phyloP scores from a whole-genome alignment of 225 moss, liverwort and hornwort species.

The Pseudisothecium myosuroides region DNA sequence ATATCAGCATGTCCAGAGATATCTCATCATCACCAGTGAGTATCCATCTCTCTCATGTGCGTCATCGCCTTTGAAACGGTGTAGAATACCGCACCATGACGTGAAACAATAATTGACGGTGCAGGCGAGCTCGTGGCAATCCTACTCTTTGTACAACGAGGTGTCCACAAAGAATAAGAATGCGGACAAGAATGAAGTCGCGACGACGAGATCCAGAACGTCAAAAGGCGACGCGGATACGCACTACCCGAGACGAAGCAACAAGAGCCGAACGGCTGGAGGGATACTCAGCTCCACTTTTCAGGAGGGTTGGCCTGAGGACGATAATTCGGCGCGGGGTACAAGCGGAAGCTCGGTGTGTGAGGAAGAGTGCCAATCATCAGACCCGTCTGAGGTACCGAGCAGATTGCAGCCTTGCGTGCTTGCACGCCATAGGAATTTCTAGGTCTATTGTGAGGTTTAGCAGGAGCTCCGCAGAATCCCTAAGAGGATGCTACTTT shows the following conservation, averaged over 20 bases:
- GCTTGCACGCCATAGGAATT: neutral
- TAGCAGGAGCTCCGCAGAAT: neutral
- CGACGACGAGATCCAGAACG: neutral
- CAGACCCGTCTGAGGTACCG: constrained; percentile 14
- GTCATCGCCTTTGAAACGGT: neutral
- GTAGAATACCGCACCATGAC: neutral
- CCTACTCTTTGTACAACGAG: neutral
- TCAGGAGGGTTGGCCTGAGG: neutral
- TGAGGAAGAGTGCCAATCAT: constrained; percentile 1
- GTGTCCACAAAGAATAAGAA: neutral
- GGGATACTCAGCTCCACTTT: neutral
- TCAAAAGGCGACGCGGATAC: neutral
- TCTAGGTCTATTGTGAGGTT: neutral
- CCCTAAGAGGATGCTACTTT: constrained; percentile 25
- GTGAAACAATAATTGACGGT: neutral
- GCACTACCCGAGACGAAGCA: neutral
- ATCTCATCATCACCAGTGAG: constrained; percentile 29
- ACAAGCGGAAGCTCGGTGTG: constrained; percentile 1
- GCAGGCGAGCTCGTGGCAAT: constrained; percentile 18
- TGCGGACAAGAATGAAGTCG: neutral
- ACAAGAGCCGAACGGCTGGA: neutral
- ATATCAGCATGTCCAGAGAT: constrained; percentile 25
- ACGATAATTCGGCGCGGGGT: neutral
- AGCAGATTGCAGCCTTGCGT: neutral
- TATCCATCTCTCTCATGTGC: neutral